Percentiles rank a stretch among this genome's conserved stretches.
Conservation (phyloP, 2,329 filamentous ascomycete genomes). For the Hypoxylon sp. region DNA sequence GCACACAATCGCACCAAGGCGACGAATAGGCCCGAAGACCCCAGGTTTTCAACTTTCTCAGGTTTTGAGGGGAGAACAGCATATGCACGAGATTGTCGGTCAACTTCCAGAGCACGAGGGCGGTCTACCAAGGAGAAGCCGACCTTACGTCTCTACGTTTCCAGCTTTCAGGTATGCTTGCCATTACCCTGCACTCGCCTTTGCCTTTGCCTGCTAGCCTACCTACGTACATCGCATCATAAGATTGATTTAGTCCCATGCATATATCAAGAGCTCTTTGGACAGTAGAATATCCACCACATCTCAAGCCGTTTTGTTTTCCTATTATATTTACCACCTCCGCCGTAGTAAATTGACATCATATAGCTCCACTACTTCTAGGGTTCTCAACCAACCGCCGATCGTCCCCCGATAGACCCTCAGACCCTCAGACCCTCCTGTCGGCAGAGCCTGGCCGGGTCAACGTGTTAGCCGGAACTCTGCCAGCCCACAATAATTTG, state of each 20-base stretch:
- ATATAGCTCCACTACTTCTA: slow-evolving; percentile 50
- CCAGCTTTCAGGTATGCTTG: slow-evolving; percentile 43
- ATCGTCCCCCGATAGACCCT: slow-evolving; percentile 32
- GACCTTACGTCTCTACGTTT: slow-evolving; percentile 21
- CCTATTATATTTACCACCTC: slow-evolving; percentile 10
- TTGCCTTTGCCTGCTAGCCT: slow-evolving; percentile 14
- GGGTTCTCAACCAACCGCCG: slow-evolving; percentile 44
- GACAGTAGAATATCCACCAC: slow-evolving; percentile 4
- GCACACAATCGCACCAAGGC: slow-evolving; percentile 37
- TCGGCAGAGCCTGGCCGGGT: slow-evolving; percentile 40
- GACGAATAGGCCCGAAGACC: slow-evolving; percentile 42
- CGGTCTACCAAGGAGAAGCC: slow-evolving; percentile 39
- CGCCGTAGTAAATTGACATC: slow-evolving; percentile 48
- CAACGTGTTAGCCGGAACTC: slow-evolving; percentile 38
- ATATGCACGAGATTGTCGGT: slow-evolving; percentile 46
- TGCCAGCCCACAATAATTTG: slow-evolving; percentile 41
- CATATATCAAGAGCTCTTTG: slow-evolving; percentile 16
- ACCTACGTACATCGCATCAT: slow-evolving; percentile 13
- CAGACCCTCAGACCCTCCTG: slow-evolving; percentile 27
- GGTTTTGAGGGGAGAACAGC: slow-evolving; percentile 35
- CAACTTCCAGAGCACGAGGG: slow-evolving; percentile 33
- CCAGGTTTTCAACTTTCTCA: slow-evolving; percentile 20
- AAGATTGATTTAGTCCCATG: slow-evolving; percentile 13
- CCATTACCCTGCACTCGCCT: slow-evolving; percentile 17
- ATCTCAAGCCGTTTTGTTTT: slow-evolving; percentile 8